phyloP scores from a whole-genome alignment of 2,329 filamentous ascomycete species.

The Arthrobotrys iridis region DNA sequence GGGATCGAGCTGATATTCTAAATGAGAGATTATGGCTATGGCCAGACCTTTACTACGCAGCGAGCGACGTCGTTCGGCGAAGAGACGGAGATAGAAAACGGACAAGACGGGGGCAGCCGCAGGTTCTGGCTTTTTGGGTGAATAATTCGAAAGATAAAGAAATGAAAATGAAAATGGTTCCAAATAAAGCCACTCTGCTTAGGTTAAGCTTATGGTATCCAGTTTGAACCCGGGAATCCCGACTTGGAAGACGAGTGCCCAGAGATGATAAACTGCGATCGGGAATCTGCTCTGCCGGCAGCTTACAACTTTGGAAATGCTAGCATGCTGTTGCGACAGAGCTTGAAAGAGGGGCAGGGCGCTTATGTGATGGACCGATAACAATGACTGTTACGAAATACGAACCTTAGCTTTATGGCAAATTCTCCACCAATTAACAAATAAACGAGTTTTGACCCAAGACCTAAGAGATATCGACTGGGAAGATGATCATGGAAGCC shows the following conservation, averaged over 20 bases:
- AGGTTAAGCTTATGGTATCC: no score
- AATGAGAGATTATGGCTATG: not conserved
- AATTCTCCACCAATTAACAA: not conserved
- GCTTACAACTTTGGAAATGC: not conserved
- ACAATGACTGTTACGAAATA: conserved; percentile 14
- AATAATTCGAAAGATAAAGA: not conserved
- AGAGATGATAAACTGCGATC: not conserved
- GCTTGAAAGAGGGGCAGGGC: conserved; percentile 13
- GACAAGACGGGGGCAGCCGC: no score
- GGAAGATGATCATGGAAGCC: conserved; percentile 11
- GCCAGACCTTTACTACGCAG: not conserved
- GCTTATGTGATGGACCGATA: conserved; percentile 11
- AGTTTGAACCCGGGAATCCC: conserved; percentile 5
- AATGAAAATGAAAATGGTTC: not conserved
- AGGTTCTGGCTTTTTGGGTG: no score
- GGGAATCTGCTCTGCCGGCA: conserved; percentile 8
- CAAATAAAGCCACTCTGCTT: not conserved
- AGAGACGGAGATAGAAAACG: no score
- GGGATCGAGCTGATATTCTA: not conserved
- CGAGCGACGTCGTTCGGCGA: not conserved
- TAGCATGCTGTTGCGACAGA: not conserved
- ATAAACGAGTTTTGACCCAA: not conserved
- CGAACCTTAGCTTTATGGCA: conserved; percentile 19
- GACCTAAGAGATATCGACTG: not conserved
- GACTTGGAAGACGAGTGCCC: not conserved